Base-by-base conservation (phyloP, 306 rosid species). In the Vigna angularis region DNA sequence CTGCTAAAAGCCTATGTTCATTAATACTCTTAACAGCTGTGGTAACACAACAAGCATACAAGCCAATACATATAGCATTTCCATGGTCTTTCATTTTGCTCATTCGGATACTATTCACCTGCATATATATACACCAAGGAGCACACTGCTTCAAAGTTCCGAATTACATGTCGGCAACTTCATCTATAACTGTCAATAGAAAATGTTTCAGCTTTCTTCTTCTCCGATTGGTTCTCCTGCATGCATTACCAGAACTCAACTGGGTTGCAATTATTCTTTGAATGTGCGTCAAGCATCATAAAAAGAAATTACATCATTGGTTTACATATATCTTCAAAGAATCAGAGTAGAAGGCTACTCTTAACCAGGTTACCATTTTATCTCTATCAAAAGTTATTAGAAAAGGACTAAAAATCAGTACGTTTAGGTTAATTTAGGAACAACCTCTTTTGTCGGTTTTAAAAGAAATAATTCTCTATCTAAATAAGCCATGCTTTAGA, bases 201-300 rank as follows among this genome's bases (percentile, higher is more conserved):
- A 72, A 75, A 82, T 85, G 82, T 84, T 89, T 91, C 67, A 78
- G 90, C 52, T 91, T 89, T 85, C 98, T 85, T 79, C 97, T 89
- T 68, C 97, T 86, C 32, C 58, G 79, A 81, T 77, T 87, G 47
- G 62, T 79, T 55, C 84, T 86, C 98, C 98, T 94, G 92, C 90
- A 67, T 42, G 34, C 42, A 59, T 26, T 14, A 22, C 70, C 70
- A 83, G 59, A 86, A 65, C 61, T 75, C 56, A 68, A 81, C 63
- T 48, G 42, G 30, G 16, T 61, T 45, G 17, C 26, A 38, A 50
- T 71, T 73, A 52, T 72, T 50, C 73, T 68, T 50, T 3, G 67
- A 28, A 74, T 40, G 7, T 13, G 1, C 38, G 38, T 14, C 36
- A 58, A 34, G 18, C 45, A 30, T 16, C 42, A 16, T 20, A 17